These are phyloP conservation scores for Oxytropis ochrocephala DNA, from an alignment of 306 rosid genomes.

Conservation along the genomic window DNA sequence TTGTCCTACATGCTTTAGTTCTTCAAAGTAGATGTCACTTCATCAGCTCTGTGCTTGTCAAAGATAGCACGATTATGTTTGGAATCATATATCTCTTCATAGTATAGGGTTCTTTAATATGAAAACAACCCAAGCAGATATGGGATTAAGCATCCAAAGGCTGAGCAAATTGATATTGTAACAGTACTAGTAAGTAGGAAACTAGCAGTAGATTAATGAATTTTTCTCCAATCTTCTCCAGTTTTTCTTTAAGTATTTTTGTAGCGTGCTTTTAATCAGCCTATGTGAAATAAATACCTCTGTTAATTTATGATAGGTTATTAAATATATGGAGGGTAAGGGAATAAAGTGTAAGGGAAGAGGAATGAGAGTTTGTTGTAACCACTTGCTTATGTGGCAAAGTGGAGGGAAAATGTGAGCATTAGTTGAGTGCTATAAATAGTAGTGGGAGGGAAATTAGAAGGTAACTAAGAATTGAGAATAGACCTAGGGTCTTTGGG, in stretches of 20 bases:
- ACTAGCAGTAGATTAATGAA: neutral
- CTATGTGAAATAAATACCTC: neutral
- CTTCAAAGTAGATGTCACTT: constrained; percentile 6
- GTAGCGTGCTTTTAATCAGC: neutral
- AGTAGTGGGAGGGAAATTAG: no score
- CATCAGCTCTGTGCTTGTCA: neutral
- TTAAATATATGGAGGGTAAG: no score
- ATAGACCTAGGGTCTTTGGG: no score
- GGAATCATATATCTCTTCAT: neutral
- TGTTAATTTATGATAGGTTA: constrained; percentile 1
- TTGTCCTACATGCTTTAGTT: constrained; percentile 6
- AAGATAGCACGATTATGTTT: neutral
- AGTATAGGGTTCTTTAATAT: neutral
- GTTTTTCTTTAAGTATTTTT: neutral
- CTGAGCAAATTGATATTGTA: neutral
- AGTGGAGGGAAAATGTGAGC: no score
- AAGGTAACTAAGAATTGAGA: no score
- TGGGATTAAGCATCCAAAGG: neutral
- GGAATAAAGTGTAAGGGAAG: no score
- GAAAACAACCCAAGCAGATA: neutral
- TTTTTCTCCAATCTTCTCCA: neutral
- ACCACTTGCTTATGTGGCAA: no score
- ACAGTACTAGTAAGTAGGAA: neutral
- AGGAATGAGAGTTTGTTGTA: no score
- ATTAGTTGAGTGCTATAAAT: no score